Evolutionary conservation across 176 grass and related monocot genomes (phyloP).

Genomic region (Urochloa ruziziensis): DNA sequence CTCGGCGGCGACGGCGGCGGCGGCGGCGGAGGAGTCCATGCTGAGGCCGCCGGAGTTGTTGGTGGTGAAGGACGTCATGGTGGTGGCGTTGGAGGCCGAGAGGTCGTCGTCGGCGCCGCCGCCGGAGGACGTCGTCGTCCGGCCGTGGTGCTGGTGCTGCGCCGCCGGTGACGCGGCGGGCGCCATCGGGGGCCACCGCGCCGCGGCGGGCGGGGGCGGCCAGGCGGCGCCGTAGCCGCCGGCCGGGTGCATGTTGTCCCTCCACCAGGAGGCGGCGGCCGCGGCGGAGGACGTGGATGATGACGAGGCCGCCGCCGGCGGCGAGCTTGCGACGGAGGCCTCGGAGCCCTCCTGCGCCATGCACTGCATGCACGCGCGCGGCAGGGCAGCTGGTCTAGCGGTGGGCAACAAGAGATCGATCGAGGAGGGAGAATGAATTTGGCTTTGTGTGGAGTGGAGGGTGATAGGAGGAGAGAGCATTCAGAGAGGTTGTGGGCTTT

Average conservation of each 20-base stretch:
- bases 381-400: background rate
- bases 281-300: slow-evolving; percentile 25
- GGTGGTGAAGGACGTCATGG: slow-evolving; percentile 50
- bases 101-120: slow-evolving; percentile 30
- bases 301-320: slow-evolving; percentile 14
- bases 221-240: slow-evolving; percentile 9
- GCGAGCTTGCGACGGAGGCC: slow-evolving; percentile 73
- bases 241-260: slow-evolving; percentile 53
- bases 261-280: slow-evolving; percentile 44
- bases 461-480: background rate
- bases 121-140: slow-evolving; percentile 19
- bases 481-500: slow-evolving; percentile 41
- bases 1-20: slow-evolving; percentile 39
- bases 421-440: background rate
- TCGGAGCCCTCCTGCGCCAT: slow-evolving; percentile 86
- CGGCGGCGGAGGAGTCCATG: slow-evolving; percentile 55
- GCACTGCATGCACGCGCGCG: slow-evolving; percentile 33
- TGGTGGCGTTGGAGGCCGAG: slow-evolving; percentile 52
- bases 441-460: too few species aligned
- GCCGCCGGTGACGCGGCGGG: background rate
- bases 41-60: slow-evolving; percentile 66
- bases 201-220: slow-evolving; percentile 22
- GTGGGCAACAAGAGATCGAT: background rate
- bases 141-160: background rate
- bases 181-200: slow-evolving; percentile 39